Percentiles rank a stretch among this genome's conserved stretches.
Evolutionary conservation across 2,329 filamentous ascomycete species (phyloP).

Genomic region (Tolypocladium endophyticum): DNA sequence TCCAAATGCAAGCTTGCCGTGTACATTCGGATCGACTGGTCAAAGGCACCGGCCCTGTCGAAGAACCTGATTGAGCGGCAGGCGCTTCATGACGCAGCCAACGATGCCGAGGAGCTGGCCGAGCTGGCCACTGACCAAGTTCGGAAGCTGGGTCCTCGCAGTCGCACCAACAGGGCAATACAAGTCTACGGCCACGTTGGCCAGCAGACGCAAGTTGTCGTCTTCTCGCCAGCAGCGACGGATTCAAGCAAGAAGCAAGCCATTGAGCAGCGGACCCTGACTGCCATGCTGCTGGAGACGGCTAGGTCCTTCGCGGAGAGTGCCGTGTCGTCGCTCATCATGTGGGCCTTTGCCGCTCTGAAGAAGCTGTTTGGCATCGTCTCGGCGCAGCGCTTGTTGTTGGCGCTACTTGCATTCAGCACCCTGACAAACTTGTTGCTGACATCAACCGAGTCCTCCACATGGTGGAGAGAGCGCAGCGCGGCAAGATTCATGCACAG

Average conservation of each 20-base stretch:
- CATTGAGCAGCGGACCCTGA: constrained; percentile 52
- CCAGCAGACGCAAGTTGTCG: constrained; percentile 51
- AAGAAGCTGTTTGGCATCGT: constrained; percentile 56
- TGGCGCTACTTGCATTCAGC: constrained; percentile 59
- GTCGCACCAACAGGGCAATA: constrained; percentile 65
- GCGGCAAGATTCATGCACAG: constrained; percentile 72
- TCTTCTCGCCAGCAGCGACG: constrained; percentile 42
- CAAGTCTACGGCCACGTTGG: constrained; percentile 71
- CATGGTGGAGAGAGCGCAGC: constrained; percentile 79
- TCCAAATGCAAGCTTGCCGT: constrained; percentile 85
- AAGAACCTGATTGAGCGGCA: constrained; percentile 54
- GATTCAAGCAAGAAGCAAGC: constrained; percentile 43
- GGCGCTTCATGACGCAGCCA: constrained; percentile 64
- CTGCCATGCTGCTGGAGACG: constrained; percentile 62
- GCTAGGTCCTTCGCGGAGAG: constrained; percentile 65
- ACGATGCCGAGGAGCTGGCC: constrained; percentile 63
- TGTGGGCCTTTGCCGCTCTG: constrained; percentile 60
- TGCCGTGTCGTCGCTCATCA: constrained; percentile 63
- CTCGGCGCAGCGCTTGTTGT: constrained; percentile 63
- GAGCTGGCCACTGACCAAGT: constrained; percentile 72
- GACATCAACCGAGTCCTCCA: constrained; percentile 59
- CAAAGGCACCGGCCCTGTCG: constrained; percentile 50
- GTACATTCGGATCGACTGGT: constrained; percentile 83
- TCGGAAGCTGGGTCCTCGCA: constrained; percentile 60
- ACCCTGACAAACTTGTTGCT: constrained; percentile 63